Conservation (phyloP, 257 asterid species). For the Nicotiana otophora region DNA sequence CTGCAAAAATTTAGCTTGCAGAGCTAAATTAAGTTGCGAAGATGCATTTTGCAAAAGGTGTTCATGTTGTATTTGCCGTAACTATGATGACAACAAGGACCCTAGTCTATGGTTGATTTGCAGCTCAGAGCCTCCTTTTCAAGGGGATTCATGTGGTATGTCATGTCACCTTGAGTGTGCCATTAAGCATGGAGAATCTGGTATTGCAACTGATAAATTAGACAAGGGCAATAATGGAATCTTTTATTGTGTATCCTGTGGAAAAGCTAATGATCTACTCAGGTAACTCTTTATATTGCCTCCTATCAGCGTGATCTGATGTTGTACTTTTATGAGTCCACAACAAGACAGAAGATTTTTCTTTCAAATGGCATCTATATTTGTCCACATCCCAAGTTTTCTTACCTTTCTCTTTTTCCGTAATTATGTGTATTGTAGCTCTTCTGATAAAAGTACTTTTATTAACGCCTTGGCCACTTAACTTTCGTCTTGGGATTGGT, state of each 20-base stretch:
- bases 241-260: constrained; percentile 78
- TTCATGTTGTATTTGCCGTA: constrained; percentile 82
- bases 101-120: constrained; percentile 90
- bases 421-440: neutral
- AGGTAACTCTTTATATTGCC: constrained; percentile 40
- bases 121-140: constrained; percentile 79
- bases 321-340: constrained; percentile 1
- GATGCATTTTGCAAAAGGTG: constrained; percentile 84
- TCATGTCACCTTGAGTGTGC: constrained; percentile 99
- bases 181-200: constrained; percentile 54
- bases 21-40: constrained; percentile 45
- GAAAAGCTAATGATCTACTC: constrained; percentile 76
- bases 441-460: no score
- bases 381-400: neutral
- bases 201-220: constrained; percentile 46
- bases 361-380: neutral
- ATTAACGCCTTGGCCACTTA: neutral
- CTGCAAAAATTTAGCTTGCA: constrained; percentile 91
- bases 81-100: constrained; percentile 91
- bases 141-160: constrained; percentile 71
- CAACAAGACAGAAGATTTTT: neutral
- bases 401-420: neutral
- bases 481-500: neutral
- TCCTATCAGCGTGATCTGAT: neutral
- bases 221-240: constrained; percentile 72